A percentile compares a stretch with the other conserved stretches of the same genome.
phyloP scores from a whole-genome alignment of 169 alveolate genomes.

The Eimeria necatrix region DNA sequence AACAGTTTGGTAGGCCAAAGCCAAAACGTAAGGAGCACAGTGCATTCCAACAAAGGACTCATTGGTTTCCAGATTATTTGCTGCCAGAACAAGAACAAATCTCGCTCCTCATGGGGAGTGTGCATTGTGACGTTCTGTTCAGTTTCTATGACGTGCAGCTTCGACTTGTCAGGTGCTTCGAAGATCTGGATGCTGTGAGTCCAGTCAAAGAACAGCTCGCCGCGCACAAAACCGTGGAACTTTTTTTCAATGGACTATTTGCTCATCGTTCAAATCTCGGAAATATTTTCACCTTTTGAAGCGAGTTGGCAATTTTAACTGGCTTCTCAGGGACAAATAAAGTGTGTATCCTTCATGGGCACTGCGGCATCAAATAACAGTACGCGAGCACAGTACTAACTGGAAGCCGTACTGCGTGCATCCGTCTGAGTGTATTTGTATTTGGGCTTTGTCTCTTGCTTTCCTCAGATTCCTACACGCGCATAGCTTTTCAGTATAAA shows the following conservation, averaged over 20 bases:
- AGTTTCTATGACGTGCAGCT: slow-evolving; percentile 93
- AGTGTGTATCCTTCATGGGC: slow-evolving; percentile 42
- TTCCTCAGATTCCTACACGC: too few species aligned
- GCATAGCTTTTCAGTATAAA: too few species aligned
- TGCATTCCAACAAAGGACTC: too few species aligned
- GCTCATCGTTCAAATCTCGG: too few species aligned
- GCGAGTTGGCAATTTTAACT: neutral
- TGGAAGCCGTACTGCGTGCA: too few species aligned
- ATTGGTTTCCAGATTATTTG: too few species aligned
- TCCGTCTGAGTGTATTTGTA: too few species aligned
- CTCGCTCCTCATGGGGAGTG: neutral
- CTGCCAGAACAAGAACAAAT: neutral
- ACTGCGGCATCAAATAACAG: neutral
- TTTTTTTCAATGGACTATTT: too few species aligned
- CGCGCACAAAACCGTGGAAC: too few species aligned
- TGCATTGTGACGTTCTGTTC: neutral
- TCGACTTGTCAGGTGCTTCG: slow-evolving; percentile 94
- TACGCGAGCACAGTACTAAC: neutral
- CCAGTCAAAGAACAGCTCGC: neutral
- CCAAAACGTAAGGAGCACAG: neutral
- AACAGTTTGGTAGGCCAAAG: slow-evolving; percentile 86
- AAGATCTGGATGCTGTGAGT: slow-evolving; percentile 86
- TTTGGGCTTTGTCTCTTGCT: too few species aligned
- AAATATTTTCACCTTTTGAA: too few species aligned
- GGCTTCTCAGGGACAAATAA: slow-evolving; percentile 62